Percentiles rank a stretch among this genome's conserved stretches.
These are phyloP conservation scores for Coemansia sp. DNA, from an alignment of 192 early-diverging fungal species.

Conservation along the genomic window DNA sequence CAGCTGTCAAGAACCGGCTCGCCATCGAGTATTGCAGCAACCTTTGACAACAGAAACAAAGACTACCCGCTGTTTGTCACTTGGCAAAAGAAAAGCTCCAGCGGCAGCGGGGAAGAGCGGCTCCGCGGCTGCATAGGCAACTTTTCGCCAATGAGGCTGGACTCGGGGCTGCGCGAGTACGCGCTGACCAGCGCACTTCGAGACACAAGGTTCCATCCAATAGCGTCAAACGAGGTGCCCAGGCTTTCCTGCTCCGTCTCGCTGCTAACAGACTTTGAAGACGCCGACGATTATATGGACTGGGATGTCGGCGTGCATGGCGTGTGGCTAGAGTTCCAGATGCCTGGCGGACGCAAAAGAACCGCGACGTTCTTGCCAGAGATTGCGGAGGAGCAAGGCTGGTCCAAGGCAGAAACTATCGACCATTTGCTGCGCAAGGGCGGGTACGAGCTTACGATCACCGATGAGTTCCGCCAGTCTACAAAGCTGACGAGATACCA, in stretches of 20 bases:
- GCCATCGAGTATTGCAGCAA: background rate
- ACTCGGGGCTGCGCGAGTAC: constrained; percentile 73
- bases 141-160: constrained; percentile 71
- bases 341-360: constrained; percentile 39
- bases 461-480: constrained; percentile 54
- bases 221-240: constrained; percentile 64
- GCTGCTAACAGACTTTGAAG: constrained; percentile 86
- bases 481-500: constrained; percentile 84
- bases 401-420: constrained; percentile 83
- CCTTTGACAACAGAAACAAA: constrained; percentile 39
- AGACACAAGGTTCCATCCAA: constrained; percentile 84
- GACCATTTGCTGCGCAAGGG: constrained; percentile 87
- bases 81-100: constrained; percentile 27
- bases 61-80: constrained; percentile 57
- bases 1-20: constrained; percentile 55
- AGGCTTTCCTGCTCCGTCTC: constrained; percentile 76
- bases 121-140: constrained; percentile 95
- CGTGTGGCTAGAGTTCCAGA: constrained; percentile 86
- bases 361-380: constrained; percentile 93
- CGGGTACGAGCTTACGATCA: constrained; percentile 67
- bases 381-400: constrained; percentile 83
- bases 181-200: constrained; percentile 78
- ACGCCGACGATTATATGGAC: constrained; percentile 67
- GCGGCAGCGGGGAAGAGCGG: constrained; percentile 33
- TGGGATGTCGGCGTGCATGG: constrained; percentile 93